Conservation (phyloP, 2,329 filamentous ascomycete genomes). For the Metarhizium album region DNA sequence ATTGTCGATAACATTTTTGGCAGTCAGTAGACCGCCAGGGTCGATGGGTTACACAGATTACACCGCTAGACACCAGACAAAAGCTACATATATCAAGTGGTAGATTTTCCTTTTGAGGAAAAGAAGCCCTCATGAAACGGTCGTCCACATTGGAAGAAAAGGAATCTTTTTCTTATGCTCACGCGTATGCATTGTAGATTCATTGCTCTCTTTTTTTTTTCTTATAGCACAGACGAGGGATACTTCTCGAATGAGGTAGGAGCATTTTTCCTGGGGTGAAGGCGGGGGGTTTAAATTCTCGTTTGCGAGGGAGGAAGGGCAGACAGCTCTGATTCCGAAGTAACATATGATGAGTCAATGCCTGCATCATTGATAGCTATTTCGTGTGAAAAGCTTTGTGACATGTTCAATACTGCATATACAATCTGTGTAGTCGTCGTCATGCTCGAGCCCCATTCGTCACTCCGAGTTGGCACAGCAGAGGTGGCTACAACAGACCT, state of each 20-base stretch:
- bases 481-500: too few relatives aligned
- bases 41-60: neutral
- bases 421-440: too few relatives aligned
- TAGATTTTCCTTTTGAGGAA: neutral
- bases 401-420: too few relatives aligned
- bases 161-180: neutral
- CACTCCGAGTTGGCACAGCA: too few relatives aligned
- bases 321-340: neutral
- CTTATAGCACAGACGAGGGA: neutral
- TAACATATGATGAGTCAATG: neutral
- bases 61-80: neutral
- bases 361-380: too few relatives aligned
- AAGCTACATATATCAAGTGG: neutral
- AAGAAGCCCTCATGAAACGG: neutral
- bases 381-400: too few relatives aligned
- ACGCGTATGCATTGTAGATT: neutral
- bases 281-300: neutral
- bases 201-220: neutral
- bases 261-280: neutral
- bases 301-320: neutral
- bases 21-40: constrained; percentile 1
- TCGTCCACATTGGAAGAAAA: neutral
- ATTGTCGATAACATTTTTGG: constrained; percentile 65
- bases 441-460: too few relatives aligned
- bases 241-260: too few relatives aligned